Percentiles rank a stretch among this genome's conserved stretches.
Evolutionary conservation across 2,329 filamentous ascomycete genomes (phyloP).

Genomic region (Nemania bipapillata): DNA sequence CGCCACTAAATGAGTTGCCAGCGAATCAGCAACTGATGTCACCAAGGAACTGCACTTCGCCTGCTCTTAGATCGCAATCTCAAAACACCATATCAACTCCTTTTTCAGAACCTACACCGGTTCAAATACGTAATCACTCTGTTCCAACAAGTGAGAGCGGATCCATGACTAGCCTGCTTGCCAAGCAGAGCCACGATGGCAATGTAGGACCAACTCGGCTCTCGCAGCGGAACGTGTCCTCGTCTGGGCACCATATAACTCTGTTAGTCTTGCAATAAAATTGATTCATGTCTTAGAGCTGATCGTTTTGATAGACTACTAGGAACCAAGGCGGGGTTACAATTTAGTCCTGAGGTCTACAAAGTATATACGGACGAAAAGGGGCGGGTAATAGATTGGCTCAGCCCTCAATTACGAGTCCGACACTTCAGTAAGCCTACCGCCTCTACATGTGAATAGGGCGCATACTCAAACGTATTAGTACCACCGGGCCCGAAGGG

Average conservation of each 20-base stretch:
- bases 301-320: slow-evolving; percentile 23
- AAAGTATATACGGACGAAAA: slow-evolving; percentile 26
- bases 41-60: slow-evolving; percentile 23
- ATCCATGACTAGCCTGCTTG: no score
- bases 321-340: neutral
- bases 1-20: neutral
- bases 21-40: slow-evolving; percentile 14
- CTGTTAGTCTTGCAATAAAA: slow-evolving; percentile 5
- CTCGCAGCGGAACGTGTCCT: neutral
- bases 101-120: slow-evolving; percentile 40
- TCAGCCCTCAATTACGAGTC: slow-evolving; percentile 24
- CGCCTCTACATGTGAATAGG: neutral
- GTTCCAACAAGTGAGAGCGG: slow-evolving; percentile 3
- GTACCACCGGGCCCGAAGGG: slow-evolving; percentile 27
- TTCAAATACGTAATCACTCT: slow-evolving; percentile 2
- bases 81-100: slow-evolving; percentile 32
- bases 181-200: neutral
- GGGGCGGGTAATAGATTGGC: slow-evolving; percentile 38
- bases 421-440: slow-evolving; percentile 37
- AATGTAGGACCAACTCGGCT: neutral
- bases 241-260: slow-evolving; percentile 4
- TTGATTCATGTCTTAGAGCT: neutral
- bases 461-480: slow-evolving; percentile 17
- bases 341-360: slow-evolving; percentile 32
- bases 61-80: slow-evolving; percentile 34